Conservation (phyloP, 192 early-diverging fungal species). For the Coemansia nantahalensis region DNA sequence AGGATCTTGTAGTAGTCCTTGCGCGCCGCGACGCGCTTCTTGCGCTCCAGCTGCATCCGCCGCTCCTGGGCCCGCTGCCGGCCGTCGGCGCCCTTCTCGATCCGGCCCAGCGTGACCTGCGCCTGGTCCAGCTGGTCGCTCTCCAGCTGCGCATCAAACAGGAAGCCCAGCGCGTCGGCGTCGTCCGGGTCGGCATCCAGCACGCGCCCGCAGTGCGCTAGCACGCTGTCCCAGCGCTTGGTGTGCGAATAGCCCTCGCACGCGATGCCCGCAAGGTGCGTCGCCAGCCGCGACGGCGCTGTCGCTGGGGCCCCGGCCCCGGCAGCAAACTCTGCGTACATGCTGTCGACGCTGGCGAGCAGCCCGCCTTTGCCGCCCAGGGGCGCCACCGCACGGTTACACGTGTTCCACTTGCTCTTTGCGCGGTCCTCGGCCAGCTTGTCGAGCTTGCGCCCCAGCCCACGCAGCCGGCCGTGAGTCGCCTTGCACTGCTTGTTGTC, state of each 20-base stretch:
- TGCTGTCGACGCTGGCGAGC: slow-evolving; percentile 30
- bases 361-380: slow-evolving; percentile 35
- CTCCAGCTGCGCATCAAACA: slow-evolving; percentile 68
- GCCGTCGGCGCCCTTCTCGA: slow-evolving; percentile 55
- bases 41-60: slow-evolving; percentile 49
- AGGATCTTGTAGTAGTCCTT: slow-evolving; percentile 98
- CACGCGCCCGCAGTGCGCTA: slow-evolving; percentile 67
- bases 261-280: slow-evolving; percentile 31
- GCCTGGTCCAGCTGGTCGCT: slow-evolving; percentile 79
- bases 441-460: slow-evolving; percentile 67
- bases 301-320: slow-evolving; percentile 13
- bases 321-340: slow-evolving; percentile 32
- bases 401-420: slow-evolving; percentile 59
- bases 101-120: slow-evolving; percentile 65
- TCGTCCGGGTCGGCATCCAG: slow-evolving; percentile 70
- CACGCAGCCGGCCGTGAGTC: slow-evolving; percentile 68
- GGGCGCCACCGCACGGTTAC: slow-evolving; percentile 37
- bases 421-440: slow-evolving; percentile 58
- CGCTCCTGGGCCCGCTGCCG: slow-evolving; percentile 49
- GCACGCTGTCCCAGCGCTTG: slow-evolving; percentile 54
- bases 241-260: slow-evolving; percentile 48
- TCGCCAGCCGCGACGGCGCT: slow-evolving; percentile 36
- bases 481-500: slow-evolving; percentile 89
- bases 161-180: slow-evolving; percentile 66
- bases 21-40: slow-evolving; percentile 46